Percentiles rank a stretch among this genome's conserved stretches.
Evolutionary conservation across 2,329 filamentous ascomycete genomes (phyloP).

Genomic region (Penicillium sp.): DNA sequence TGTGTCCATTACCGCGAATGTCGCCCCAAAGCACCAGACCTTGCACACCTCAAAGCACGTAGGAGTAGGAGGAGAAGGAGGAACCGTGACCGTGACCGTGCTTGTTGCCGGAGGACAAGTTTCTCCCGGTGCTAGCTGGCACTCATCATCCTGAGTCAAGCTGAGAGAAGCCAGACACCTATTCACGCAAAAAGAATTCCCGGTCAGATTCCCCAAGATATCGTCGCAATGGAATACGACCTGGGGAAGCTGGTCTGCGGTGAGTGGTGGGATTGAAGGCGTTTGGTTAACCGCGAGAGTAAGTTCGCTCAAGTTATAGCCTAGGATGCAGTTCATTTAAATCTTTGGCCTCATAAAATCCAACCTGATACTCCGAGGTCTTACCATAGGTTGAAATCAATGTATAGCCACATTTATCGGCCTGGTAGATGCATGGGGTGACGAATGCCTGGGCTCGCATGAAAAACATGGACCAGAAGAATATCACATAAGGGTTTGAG

Average conservation of each 20-base stretch:
- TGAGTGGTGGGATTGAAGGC: conserved; percentile 11
- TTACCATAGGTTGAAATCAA: conserved; percentile 14
- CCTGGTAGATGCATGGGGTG: conserved; percentile 16
- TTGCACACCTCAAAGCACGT: conserved; percentile 4
- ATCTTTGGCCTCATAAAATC: neutral
- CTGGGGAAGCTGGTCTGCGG: conserved; percentile 7
- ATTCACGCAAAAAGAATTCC: conserved; percentile 13
- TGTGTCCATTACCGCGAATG: neutral
- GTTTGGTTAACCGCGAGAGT: conserved; percentile 13
- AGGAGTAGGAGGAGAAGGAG: neutral
- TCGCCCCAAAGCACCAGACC: conserved; percentile 6
- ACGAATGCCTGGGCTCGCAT: conserved; percentile 4
- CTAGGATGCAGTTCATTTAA: neutral
- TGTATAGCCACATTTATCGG: conserved; percentile 18
- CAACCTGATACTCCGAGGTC: neutral
- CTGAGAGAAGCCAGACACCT: conserved; percentile 5
- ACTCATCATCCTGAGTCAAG: conserved; percentile 10
- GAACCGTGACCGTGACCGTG: neutral
- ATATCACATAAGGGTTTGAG: neutral
- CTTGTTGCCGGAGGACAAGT: conserved; percentile 3
- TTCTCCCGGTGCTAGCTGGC: neutral
- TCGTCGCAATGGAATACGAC: conserved; percentile 15
- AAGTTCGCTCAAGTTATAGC: conserved; percentile 11
- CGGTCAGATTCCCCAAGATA: conserved; percentile 13
- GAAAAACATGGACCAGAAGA: neutral